A percentile compares a stretch with the other conserved stretches of the same genome.
Evolutionary conservation across 2,329 filamentous ascomycete genomes (phyloP).

Genomic region (Colletotrichum musae): DNA sequence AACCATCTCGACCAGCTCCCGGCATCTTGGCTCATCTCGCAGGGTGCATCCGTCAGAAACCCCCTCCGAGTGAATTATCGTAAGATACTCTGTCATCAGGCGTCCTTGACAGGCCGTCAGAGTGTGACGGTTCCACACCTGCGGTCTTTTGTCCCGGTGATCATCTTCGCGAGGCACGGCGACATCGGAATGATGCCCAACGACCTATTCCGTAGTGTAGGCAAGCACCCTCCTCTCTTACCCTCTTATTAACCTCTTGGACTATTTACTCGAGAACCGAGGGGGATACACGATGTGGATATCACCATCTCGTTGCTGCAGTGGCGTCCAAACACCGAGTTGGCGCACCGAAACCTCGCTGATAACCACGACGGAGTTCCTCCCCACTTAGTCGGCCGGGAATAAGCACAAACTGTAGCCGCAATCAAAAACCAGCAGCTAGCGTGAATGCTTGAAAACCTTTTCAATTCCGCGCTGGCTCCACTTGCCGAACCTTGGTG

Average conservation of each 20-base stretch:
- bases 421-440: conserved; percentile 11
- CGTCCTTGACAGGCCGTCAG: conserved; percentile 5
- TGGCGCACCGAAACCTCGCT: too few relatives aligned
- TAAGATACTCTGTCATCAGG: conserved; percentile 33
- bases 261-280: background rate
- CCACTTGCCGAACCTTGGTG: conserved; percentile 16
- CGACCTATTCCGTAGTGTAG: too few relatives aligned
- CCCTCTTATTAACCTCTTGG: conserved; percentile 31
- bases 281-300: background rate
- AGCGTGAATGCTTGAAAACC: conserved; percentile 3
- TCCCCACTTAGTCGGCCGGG: conserved; percentile 28
- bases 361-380: too few relatives aligned
- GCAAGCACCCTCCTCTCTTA: too few relatives aligned
- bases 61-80: conserved; percentile 6
- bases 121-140: background rate
- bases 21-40: conserved; percentile 27
- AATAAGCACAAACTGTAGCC: conserved; percentile 22
- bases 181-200: conserved; percentile 3
- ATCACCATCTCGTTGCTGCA: background rate
- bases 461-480: conserved; percentile 2
- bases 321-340: too few relatives aligned
- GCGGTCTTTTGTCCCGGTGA: background rate
- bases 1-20: conserved; percentile 5
- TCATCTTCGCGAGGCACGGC: background rate
- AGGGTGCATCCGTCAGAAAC: background rate